Base-by-base conservation (phyloP, 176 grass and related monocot genomes). In the Bolboschoenus planiculmis region DNA sequence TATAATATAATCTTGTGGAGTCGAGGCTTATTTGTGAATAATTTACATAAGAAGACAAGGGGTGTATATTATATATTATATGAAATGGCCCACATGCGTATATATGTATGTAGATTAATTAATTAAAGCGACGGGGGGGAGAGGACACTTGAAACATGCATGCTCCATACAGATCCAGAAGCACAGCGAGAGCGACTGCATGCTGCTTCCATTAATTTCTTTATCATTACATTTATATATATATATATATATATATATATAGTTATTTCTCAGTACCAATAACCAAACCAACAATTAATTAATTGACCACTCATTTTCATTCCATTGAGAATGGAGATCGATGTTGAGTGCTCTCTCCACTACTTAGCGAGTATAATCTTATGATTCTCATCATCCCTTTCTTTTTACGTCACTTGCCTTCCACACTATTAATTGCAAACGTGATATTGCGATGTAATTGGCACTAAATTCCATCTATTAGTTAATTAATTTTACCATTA, bases 381-480 rank as follows among this genome's bases (percentile, higher is more conserved):
- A 70, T 70, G 65, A 70, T 42, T 70, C 18, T 70, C 65, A 66
- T 35, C 4, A 73, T 75, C 43, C 71, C 71, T 75, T 75, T 50
- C 24, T 47, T 75, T 75, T 27, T 75, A 75, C 71, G 71, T 47
- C 43, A 47, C 71, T 75, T 75, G 21, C 11, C 40, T 48, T 21
- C 2, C 65, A 70, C 36, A 39, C 65, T 23, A 40, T 53, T 53
- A 53, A 53, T 68, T 42, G 65, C 7, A n/a, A 27, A 59, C 21
- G 23, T 26, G 18, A 27, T 26, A 26, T 26, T 10, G 8, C 24
- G 9, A 59, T 27, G 23, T 11, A 59, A 24, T 55, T 27, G 23
- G 26, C 5, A 2, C 8, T 3, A 16, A 16, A 14, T 33, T 64
- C 2, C 14, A 33, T 61, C 26, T 29, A 46, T 10, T 46, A 47